Conservation (phyloP, 305 asterid genomes). For the Fraxinus latifolia region DNA sequence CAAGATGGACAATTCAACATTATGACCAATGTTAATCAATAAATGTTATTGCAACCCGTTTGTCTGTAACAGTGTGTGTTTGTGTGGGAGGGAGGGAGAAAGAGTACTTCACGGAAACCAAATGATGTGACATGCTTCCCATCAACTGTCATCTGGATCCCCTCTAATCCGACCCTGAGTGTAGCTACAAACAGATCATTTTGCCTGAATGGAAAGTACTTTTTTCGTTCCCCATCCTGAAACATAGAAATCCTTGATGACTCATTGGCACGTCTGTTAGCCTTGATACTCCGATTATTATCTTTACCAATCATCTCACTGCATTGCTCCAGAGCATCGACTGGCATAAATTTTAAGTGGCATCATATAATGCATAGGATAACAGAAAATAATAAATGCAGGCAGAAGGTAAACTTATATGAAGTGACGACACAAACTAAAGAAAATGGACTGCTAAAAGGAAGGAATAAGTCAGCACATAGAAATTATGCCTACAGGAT, state of each 20-base stretch:
- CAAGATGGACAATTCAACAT: slow-evolving; percentile 17
- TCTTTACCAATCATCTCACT: slow-evolving; percentile 77
- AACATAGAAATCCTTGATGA: slow-evolving; percentile 39
- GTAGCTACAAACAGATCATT: slow-evolving; percentile 83
- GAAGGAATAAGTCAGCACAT: not conserved
- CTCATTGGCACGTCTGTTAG: slow-evolving; percentile 39
- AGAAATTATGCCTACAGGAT: not conserved
- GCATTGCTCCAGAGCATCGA: slow-evolving; percentile 92
- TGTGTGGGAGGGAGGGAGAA: not conserved
- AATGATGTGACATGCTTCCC: slow-evolving; percentile 90
- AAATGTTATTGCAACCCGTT: not conserved
- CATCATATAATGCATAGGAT: slow-evolving; percentile 19
- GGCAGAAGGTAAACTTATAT: not conserved
- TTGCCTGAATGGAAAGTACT: slow-evolving; percentile 86
- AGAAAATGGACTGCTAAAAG: not conserved
- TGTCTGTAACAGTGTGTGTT: not conserved
- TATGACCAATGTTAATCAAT: not conserved
- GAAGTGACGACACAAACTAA: slow-evolving; percentile 2
- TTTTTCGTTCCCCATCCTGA: slow-evolving; percentile 59
- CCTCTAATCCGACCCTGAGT: slow-evolving; percentile 88
- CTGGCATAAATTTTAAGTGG: slow-evolving; percentile 39
- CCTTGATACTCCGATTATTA: slow-evolving; percentile 37
- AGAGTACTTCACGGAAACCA: slow-evolving; percentile 78
- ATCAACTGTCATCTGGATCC: slow-evolving; percentile 94
- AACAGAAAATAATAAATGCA: slow-evolving; percentile 1